Percentiles rank a stretch among this genome's conserved stretches.
phyloP scores from a whole-genome alignment of 2,329 filamentous ascomycete genomes.

The Teratosphaeria nubilosa region DNA sequence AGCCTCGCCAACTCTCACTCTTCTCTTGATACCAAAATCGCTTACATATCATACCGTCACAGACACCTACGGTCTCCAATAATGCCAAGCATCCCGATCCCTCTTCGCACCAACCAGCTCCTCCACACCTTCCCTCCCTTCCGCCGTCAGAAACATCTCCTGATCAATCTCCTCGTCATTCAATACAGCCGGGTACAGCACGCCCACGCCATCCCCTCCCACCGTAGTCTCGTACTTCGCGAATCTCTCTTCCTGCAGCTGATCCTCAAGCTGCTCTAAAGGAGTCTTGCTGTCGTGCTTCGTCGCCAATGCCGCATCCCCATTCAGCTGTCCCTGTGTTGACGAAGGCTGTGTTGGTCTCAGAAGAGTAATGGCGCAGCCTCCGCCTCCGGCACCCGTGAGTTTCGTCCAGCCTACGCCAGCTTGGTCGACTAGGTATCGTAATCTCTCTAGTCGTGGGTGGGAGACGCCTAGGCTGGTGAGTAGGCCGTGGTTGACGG shows the following conservation, averaged over 20 bases:
- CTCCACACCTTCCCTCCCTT: conserved; percentile 78
- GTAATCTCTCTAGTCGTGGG: conserved; percentile 79
- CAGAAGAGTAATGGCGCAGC: conserved; percentile 86
- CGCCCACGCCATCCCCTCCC: conserved; percentile 85
- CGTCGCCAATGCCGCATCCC: conserved; percentile 9
- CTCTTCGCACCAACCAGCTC: conserved; percentile 56
- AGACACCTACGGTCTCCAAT: conserved; percentile 22
- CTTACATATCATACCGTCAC: neutral
- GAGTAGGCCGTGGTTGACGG: conserved; percentile 85
- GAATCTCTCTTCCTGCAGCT: conserved; percentile 54
- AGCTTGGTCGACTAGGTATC: conserved; percentile 80
- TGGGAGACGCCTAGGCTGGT: conserved; percentile 91
- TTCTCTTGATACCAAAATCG: neutral
- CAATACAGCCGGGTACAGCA: conserved; percentile 84
- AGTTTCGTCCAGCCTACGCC: conserved; percentile 95
- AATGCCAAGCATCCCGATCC: conserved; percentile 26
- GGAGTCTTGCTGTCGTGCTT: conserved; percentile 5
- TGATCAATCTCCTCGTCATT: conserved; percentile 91
- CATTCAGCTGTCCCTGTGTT: conserved; percentile 24
- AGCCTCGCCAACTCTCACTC: neutral
- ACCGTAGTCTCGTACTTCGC: conserved; percentile 79
- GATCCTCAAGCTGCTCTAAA: conserved; percentile 53
- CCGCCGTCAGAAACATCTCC: conserved; percentile 75
- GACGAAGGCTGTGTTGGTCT: conserved; percentile 48
- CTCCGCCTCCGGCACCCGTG: conserved; percentile 88